Evolutionary conservation across 2,329 filamentous ascomycete species (phyloP).

Genomic region (Diaporthe sp.): DNA sequence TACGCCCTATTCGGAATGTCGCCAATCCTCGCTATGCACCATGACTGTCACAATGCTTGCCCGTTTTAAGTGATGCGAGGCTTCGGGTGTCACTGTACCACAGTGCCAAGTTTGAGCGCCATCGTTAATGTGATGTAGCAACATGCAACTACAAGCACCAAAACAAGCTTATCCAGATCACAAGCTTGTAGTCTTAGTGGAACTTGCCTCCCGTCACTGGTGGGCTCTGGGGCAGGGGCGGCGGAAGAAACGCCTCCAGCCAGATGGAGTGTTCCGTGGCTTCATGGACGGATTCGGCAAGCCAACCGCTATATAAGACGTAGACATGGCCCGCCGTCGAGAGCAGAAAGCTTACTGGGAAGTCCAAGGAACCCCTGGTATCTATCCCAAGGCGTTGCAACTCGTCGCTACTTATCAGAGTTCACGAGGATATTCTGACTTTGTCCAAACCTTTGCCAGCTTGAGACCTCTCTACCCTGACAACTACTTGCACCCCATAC

Average conservation of each 20-base stretch:
- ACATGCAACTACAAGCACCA: slow-evolving; percentile 20
- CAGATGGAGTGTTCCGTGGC: slow-evolving; percentile 9
- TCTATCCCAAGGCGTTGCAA: background rate
- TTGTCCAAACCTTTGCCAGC: background rate
- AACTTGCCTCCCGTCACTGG: slow-evolving; percentile 18
- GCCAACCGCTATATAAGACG: slow-evolving; percentile 28
- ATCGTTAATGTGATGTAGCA: slow-evolving; percentile 20
- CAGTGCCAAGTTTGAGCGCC: slow-evolving; percentile 16
- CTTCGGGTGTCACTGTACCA: slow-evolving; percentile 12
- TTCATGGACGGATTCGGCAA: slow-evolving; percentile 10
- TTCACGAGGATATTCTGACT: background rate
- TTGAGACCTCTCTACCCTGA: background rate
- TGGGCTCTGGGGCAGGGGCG: background rate
- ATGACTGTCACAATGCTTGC: background rate
- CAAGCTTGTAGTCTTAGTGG: slow-evolving; percentile 10
- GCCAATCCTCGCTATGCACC: background rate
- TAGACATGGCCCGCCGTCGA: background rate
- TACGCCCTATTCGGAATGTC: slow-evolving; percentile 10
- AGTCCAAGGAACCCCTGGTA: slow-evolving; percentile 8
- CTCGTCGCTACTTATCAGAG: background rate
- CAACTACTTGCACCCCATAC: background rate
- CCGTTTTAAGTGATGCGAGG: slow-evolving; percentile 10
- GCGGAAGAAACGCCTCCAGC: slow-evolving; percentile 4
- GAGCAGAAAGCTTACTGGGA: slow-evolving; percentile 2
- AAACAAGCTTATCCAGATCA: slow-evolving; percentile 27